These are phyloP conservation scores for Elsinoe necatrix DNA, from an alignment of 2,329 filamentous ascomycete genomes.

Conservation along the genomic window DNA sequence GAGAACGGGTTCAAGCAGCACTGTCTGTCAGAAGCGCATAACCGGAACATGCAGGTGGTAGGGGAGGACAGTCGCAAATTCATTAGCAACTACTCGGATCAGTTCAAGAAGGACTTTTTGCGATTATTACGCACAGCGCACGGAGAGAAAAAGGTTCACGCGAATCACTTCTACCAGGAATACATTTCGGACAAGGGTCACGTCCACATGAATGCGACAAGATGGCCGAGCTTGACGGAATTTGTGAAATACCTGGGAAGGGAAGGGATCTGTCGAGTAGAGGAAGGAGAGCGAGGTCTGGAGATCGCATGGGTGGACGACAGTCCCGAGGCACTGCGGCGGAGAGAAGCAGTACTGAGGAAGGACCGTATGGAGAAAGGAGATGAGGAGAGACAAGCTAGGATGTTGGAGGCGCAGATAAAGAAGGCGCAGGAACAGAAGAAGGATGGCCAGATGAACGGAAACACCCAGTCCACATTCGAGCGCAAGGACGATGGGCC, in stretches of 20 bases:
- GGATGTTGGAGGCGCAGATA: constrained; percentile 75
- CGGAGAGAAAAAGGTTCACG: constrained; percentile 78
- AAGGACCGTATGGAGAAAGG: constrained; percentile 84
- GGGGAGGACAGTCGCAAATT: constrained; percentile 79
- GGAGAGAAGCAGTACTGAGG: constrained; percentile 70
- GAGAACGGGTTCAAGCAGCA: constrained; percentile 85
- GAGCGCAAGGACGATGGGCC: constrained; percentile 21
- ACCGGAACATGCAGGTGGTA: constrained; percentile 79
- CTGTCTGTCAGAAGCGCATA: constrained; percentile 73
- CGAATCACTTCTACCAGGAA: constrained; percentile 92
- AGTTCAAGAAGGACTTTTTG: constrained; percentile 76
- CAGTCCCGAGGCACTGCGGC: constrained; percentile 70
- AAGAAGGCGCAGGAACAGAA: constrained; percentile 59
- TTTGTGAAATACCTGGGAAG: constrained; percentile 80
- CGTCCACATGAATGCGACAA: constrained; percentile 87
- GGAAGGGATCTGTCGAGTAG: constrained; percentile 81
- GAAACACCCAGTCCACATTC: constrained; percentile 35
- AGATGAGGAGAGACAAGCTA: constrained; percentile 82
- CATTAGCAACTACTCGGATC: constrained; percentile 71
- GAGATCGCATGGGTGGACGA: constrained; percentile 89
- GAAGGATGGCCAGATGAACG: constrained; percentile 38
- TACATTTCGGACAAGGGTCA: constrained; percentile 85
- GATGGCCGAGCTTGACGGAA: constrained; percentile 80
- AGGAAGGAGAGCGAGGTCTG: constrained; percentile 80
- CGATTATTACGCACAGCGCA: constrained; percentile 71